Evolutionary conservation across 2,329 filamentous ascomycete genomes (phyloP).

Genomic region (Blastomyces gilchristii): DNA sequence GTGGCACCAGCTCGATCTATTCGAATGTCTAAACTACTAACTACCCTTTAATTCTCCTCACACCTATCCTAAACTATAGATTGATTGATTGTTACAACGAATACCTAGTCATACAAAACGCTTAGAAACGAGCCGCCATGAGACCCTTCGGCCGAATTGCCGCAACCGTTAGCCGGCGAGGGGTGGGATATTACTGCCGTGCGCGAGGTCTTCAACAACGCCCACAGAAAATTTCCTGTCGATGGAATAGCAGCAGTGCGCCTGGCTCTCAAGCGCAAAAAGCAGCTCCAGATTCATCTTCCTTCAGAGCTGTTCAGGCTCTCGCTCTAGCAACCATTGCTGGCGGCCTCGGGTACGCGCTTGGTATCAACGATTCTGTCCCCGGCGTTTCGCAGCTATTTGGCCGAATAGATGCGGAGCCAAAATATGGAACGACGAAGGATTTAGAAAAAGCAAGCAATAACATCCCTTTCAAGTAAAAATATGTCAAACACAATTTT

Average conservation of each 20-base stretch:
- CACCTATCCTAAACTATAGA: not conserved
- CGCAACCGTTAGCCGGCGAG: conserved; percentile 10
- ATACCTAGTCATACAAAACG: not conserved
- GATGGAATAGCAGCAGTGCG: conserved; percentile 13
- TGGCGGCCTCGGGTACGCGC: conserved; percentile 43
- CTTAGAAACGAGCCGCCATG: conserved; percentile 18
- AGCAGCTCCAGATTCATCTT: not conserved
- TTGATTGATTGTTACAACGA: not conserved
- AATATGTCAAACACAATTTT: conserved; percentile 1
- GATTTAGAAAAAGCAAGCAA: conserved; percentile 32
- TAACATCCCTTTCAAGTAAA: conserved; percentile 1
- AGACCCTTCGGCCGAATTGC: conserved; percentile 10
- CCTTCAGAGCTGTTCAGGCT: conserved; percentile 10
- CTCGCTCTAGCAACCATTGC: conserved; percentile 42
- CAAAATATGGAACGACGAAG: conserved; percentile 30
- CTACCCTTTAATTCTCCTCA: not conserved
- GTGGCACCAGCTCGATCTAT: too few relatives aligned
- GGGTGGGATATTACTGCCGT: conserved; percentile 2
- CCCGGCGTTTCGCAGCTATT: conserved; percentile 22
- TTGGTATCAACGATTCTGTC: conserved; percentile 37
- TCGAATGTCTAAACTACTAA: too few relatives aligned
- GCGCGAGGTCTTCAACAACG: not conserved
- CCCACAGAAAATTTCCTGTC: not conserved
- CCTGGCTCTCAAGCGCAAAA: not conserved
- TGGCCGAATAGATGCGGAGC: conserved; percentile 15